Base-by-base conservation (phyloP, 176 grass and related monocot species). In the Oryza nivara region DNA sequence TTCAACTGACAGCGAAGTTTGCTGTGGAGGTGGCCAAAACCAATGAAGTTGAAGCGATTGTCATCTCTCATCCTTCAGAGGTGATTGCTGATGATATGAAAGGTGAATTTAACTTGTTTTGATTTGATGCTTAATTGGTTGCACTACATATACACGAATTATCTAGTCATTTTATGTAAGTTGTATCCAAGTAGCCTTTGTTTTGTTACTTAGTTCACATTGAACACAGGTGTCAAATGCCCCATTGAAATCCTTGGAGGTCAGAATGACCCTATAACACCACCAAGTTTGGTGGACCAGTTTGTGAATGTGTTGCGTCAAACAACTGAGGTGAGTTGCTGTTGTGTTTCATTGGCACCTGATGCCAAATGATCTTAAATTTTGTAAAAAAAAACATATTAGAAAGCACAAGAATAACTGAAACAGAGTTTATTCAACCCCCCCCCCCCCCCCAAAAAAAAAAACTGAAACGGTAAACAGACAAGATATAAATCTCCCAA, bases 211-310 rank as follows among this genome's bases (percentile, higher is more conserved):
- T 34, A 80, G 4, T 73, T 51, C 1, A 45, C 28, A 41, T 41
- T 52, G 4, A 64, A 20, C 9, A 14, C 43, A 86, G 68, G 52
- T 52, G 44, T 86, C 56, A 72, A 86, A 79, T 66, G 56, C 20
- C 84, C 84, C 77, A 86, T 86, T 41, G 76, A 66, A 69, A 80
- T 86, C 3, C 76, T 80, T 73, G 84, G 76, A 51, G 84, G 56
- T 41, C 20, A 80, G 84, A 80, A 86, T 38, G 84, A 86, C 30
- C 36, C 20, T 3, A 7, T 5, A 17, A 86, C 76, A 4, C 68
- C 84, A 2, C 84, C 40, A 73, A 47, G 19, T 25, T 22, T 73
- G n/a, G 67, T 86, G 7, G 22, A 48, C 65, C 68, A 73, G 13
- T 65, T 73, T 16, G 68, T 79, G 1, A 28, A 65, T 4, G 20